Evolutionary conservation across 2,329 filamentous ascomycete species (phyloP), one percentile per base, ranked within the genome.

Genomic region (Dothistroma pini): DNA sequence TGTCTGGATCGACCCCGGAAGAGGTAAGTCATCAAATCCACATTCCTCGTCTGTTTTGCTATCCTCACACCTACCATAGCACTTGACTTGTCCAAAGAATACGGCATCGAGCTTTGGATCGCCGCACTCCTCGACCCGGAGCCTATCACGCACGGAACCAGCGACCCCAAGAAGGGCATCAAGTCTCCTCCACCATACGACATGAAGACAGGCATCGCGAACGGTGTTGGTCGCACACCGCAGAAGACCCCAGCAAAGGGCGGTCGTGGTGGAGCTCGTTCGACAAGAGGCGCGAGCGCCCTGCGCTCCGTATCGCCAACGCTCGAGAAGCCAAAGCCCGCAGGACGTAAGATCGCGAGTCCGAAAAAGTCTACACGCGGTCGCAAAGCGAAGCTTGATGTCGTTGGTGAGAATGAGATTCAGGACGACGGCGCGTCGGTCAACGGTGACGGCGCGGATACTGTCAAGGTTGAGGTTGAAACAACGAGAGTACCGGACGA

Each of bases 91-190:
- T 90, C 93, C 56, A 86, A 90, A 51, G 93, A 97, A 76, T 99
- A 97, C 75, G 83, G 85, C 59, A 92, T 97, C 75, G 78, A 83
- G 54, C 82, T 89, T 50, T 99, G 95, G 95, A 91, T 99, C 68
- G 86, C 86, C 59, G 95, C 95, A n/a, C 83, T 99, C 19, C 84
- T 99, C 54, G 93, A 97, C 74, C 87, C 91, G n/a, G 81, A 88
- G 65, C 88, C 92, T 31, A 96, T 97, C 63, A 80, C 80, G 52
- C 84, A 84, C 71, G 83, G 81, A 57, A 80, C 84, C 29, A 85
- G 86, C 66, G 88, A 88, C 66, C 68, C 70, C 7, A 71, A 68
- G 84, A 90, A 58, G 83, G 85, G 83, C 63, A 96, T 97, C 67
- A 78, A 84, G 16, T 87, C 91, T 25, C 95, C 95, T 51, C 95